phyloP scores from a whole-genome alignment of 768 basidiomycete genomes.

The Rubroboletus satanas region DNA sequence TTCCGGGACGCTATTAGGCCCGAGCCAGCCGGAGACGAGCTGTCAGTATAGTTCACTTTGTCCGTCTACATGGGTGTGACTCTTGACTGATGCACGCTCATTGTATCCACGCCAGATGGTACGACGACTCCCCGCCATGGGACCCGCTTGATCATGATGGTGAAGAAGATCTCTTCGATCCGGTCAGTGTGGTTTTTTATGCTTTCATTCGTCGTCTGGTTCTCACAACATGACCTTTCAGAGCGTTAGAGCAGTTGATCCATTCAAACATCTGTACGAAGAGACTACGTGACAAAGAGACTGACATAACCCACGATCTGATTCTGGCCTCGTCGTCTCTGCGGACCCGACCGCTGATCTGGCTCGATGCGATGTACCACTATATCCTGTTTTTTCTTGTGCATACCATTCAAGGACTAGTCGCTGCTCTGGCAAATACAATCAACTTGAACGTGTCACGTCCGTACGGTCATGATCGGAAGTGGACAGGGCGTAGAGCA shows the following conservation, averaged over 20 bases:
- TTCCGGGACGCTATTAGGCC: constrained; percentile 15
- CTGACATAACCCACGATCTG: background rate
- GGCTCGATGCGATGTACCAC: background rate
- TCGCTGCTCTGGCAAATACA: background rate
- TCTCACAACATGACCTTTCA: constrained; percentile 3
- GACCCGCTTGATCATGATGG: constrained; percentile 27
- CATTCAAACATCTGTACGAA: background rate
- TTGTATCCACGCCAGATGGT: constrained; percentile 16
- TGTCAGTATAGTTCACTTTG: constrained; percentile 13
- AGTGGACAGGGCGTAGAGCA: too few species aligned
- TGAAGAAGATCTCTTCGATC: constrained; percentile 17
- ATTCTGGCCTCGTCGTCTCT: too few species aligned
- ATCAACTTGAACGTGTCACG: background rate
- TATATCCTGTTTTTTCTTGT: background rate
- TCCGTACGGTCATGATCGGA: background rate
- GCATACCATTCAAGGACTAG: background rate
- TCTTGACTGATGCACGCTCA: background rate
- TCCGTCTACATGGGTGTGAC: too few species aligned
- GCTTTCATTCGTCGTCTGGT: background rate
- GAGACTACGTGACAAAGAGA: background rate
- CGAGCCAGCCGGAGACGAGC: constrained; percentile 11
- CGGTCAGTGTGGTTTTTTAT: constrained; percentile 8
- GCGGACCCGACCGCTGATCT: background rate
- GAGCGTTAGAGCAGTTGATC: constrained; percentile 6
- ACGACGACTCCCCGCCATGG: constrained; percentile 19